Evolutionary conservation across 2,329 filamentous ascomycete genomes (phyloP).

Genomic region (Leptographium galeiforme): DNA sequence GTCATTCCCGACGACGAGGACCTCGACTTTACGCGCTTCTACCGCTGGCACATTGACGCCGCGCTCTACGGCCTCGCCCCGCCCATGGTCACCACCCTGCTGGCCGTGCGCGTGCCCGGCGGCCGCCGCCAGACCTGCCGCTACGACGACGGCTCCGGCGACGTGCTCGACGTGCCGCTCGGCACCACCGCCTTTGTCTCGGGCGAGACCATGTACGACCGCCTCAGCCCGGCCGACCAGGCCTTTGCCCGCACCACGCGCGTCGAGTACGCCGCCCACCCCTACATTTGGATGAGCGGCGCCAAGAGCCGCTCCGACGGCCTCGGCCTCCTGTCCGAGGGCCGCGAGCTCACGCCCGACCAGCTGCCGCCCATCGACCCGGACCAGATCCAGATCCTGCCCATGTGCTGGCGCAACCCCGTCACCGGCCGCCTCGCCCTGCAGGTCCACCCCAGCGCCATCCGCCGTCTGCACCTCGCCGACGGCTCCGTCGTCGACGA

Average conservation of each 20-base stretch:
- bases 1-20: conserved; percentile 42
- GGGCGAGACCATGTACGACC: conserved; percentile 57
- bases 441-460: conserved; percentile 61
- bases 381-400: conserved; percentile 55
- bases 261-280: conserved; percentile 65
- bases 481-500: conserved; percentile 60
- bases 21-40: conserved; percentile 43
- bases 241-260: conserved; percentile 52
- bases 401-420: conserved; percentile 68
- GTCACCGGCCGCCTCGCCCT: conserved; percentile 54
- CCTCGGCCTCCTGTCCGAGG: conserved; percentile 50
- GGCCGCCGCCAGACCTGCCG: conserved; percentile 34
- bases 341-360: conserved; percentile 38
- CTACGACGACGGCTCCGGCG: conserved; percentile 59
- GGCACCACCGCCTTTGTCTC: conserved; percentile 67
- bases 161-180: conserved; percentile 54
- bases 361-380: conserved; percentile 53
- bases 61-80: conserved; percentile 65
- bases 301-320: conserved; percentile 55
- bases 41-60: conserved; percentile 71
- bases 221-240: conserved; percentile 51
- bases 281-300: conserved; percentile 68
- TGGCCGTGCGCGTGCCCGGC: conserved; percentile 65
- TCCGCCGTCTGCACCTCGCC: conserved; percentile 52
- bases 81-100: conserved; percentile 56